Evolutionary conservation across 2,329 filamentous ascomycete species (phyloP).

Genomic region (Xylaria sp.): DNA sequence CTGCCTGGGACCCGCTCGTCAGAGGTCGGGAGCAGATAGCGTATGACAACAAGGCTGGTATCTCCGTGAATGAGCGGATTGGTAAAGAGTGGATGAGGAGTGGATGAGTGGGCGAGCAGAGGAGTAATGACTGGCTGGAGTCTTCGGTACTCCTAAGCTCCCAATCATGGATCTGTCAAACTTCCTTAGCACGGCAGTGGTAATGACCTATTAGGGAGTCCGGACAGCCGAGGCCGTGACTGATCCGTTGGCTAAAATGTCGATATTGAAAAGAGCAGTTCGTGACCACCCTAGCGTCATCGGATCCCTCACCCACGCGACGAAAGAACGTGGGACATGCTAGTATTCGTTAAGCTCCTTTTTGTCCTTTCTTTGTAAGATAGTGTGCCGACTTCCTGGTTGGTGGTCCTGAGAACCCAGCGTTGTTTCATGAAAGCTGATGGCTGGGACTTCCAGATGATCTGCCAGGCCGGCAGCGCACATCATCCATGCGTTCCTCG

Average conservation of each 20-base stretch:
- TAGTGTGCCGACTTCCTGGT: constrained; percentile 33
- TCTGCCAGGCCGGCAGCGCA: constrained; percentile 43
- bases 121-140: constrained; percentile 25
- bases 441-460: constrained; percentile 39
- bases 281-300: constrained; percentile 30
- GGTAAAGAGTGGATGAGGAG: constrained; percentile 18
- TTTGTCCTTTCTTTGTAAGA: constrained; percentile 16
- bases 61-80: constrained; percentile 8
- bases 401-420: constrained; percentile 39
- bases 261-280: constrained; percentile 34
- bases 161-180: constrained; percentile 10
- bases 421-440: constrained; percentile 43
- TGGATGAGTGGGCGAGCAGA: constrained; percentile 18
- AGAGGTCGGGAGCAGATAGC: constrained; percentile 28
- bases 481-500: constrained; percentile 30
- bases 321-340: constrained; percentile 1
- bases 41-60: constrained; percentile 33
- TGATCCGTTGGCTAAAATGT: constrained; percentile 39
- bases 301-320: constrained; percentile 17
- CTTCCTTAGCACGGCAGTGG: constrained; percentile 32
- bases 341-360: constrained; percentile 14
- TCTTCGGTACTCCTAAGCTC: constrained; percentile 21
- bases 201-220: constrained; percentile 45
- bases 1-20: constrained; percentile 17
- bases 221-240: constrained; percentile 43